Evolutionary conservation across 768 basidiomycete genomes (phyloP), one percentile per base, ranked within the genome.

Genomic region (Lactifluus subvellereus): DNA sequence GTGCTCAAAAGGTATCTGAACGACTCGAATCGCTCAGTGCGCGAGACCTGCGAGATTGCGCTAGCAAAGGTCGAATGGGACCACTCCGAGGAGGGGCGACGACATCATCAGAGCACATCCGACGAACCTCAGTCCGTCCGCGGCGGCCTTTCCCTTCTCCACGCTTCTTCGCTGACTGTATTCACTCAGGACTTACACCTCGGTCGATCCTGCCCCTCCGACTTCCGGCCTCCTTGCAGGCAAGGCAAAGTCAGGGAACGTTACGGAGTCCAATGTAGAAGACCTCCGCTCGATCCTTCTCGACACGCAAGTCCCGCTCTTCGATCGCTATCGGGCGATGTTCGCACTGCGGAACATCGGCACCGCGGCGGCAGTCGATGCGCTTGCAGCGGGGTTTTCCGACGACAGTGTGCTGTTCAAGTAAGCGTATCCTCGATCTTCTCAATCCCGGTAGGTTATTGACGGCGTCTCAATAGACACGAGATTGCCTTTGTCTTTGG

Each of bases 401-500:
- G 96, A 99, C 66, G 85, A 86, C 57, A 92, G 89, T 66, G 92
- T 89, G 2, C 78, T 99, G 27, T 98, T 99, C 86, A 93, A 94
- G 93, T 95, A 64, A 68, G 85, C 58, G 55, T 54, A 16, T 42
- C 13, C 43, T 22, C 45, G 45, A 18, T 47, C 45, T 49, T 48
- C 45, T 37, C 49, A 27, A 20, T 27, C 33, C 20, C 6, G 9
- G 37, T 7, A 61, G 18, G 59, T n/a, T 33, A 43, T 27, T 42
- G 30, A 63, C 1, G 32, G 30, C 35, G 57, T 60, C 18, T 22
- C 47, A 27, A 32, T 69, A 96, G 95, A 66, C 97, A 99, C 74
- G 97, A 99, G 74, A 93, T 99, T 52, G 97, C 97, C 1, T 99
- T 98, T 74, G 89, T 99, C 50, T 98, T 98, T 70, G 97, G 97